Percentiles rank a stretch among this genome's conserved stretches.
Conservation (phyloP, 2,329 filamentous ascomycete species). For the Ambrosiella beaveri region DNA sequence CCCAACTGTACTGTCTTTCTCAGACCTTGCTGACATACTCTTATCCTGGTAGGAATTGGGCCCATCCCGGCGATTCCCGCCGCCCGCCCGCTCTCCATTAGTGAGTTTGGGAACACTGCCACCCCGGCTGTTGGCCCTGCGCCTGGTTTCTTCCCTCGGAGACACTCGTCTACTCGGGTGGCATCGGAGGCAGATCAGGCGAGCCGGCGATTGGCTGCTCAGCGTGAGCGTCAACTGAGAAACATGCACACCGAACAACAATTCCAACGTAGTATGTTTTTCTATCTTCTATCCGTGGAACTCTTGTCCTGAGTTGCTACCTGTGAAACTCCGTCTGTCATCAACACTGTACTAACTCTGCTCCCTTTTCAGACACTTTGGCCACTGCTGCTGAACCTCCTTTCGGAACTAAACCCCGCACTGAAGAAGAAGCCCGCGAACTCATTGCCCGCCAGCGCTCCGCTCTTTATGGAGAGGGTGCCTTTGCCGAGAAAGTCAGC, state of each 20-base stretch:
- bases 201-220: conserved; percentile 97
- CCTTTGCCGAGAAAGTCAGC: conserved; percentile 48
- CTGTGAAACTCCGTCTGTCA: no score
- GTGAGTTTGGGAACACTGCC: conserved; percentile 61
- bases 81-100: conserved; percentile 66
- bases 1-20: not conserved
- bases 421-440: conserved; percentile 88
- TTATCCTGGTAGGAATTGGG: conserved; percentile 38
- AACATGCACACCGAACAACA: conserved; percentile 99
- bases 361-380: conserved; percentile 26
- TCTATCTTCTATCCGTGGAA: not conserved
- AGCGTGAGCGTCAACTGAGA: conserved; percentile 95
- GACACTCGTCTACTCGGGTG: conserved; percentile 30
- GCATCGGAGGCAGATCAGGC: conserved; percentile 98
- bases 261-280: conserved; percentile 89
- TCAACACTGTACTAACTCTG: no score
- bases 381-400: conserved; percentile 22
- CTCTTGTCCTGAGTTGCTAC: not conserved
- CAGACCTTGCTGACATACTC: no score
- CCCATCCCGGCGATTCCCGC: conserved; percentile 34
- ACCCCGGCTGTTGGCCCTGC: conserved; percentile 25
- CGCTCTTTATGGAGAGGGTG: conserved; percentile 69
- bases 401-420: conserved; percentile 54
- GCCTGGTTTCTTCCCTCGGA: not conserved
- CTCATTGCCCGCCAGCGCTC: conserved; percentile 91